Percentiles rank a stretch among this genome's conserved stretches.
Conservation (phyloP, 352 stramenopile species). For the Globisporangium barbulae region DNA sequence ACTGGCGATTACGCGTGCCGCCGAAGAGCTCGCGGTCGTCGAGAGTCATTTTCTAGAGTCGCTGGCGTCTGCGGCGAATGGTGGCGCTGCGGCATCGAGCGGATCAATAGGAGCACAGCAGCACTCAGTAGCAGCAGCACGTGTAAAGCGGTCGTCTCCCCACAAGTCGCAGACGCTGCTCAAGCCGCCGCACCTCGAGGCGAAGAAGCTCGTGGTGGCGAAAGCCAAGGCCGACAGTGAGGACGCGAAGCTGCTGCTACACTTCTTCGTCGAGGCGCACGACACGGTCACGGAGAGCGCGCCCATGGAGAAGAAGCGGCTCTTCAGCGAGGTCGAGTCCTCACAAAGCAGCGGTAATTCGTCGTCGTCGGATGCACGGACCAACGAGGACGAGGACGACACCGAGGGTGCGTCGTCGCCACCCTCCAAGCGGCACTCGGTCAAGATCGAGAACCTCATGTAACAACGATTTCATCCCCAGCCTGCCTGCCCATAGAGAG, state of each 20-base stretch:
- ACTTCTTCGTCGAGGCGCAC: conserved; percentile 71
- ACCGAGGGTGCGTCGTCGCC: conserved; percentile 3
- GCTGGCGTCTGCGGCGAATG: conserved; percentile 31
- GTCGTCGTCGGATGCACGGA: conserved; percentile 10
- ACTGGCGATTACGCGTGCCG: conserved; percentile 45
- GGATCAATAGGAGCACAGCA: conserved; percentile 3
- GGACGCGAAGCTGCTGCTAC: conserved; percentile 69
- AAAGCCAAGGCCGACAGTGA: conserved; percentile 39
- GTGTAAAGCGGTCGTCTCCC: conserved; percentile 14
- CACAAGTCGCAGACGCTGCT: conserved; percentile 17
- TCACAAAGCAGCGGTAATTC: conserved; percentile 9
- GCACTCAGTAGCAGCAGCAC: background rate
- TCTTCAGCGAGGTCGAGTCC: conserved; percentile 36
- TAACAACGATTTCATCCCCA: conserved; percentile 13
- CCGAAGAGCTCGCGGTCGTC: conserved; percentile 51
- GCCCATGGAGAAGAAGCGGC: conserved; percentile 48
- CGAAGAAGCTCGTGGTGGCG: conserved; percentile 22
- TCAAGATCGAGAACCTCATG: conserved; percentile 39
- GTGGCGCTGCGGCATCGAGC: conserved; percentile 5
- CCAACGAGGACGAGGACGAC: conserved; percentile 5
- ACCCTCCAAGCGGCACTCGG: conserved; percentile 40
- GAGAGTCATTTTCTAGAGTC: conserved; percentile 76
- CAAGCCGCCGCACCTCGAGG: conserved; percentile 18
- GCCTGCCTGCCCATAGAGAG: conserved; percentile 4
- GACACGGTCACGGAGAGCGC: background rate